These are phyloP conservation scores for Lachancea sp. DNA, from an alignment of 805 yeast species.

Conservation along the genomic window DNA sequence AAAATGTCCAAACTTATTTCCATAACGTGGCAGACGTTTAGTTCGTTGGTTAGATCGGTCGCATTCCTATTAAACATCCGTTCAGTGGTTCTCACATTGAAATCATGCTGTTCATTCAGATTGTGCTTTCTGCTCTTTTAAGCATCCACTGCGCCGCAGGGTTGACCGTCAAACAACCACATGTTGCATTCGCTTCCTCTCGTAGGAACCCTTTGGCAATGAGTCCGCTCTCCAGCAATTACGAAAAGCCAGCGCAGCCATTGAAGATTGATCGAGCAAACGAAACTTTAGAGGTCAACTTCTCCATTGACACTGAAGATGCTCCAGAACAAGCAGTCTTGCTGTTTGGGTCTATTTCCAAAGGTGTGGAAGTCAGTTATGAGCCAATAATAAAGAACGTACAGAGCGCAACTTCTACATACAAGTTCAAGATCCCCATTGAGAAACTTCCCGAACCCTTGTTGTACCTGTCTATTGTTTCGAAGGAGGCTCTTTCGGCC, in stretches of 20 bases:
- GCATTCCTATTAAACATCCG: not conserved
- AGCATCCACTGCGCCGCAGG: conserved; percentile 4
- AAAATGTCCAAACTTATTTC: not conserved
- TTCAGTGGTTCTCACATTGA: not conserved
- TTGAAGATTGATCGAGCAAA: conserved; percentile 12
- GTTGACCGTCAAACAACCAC: conserved; percentile 9
- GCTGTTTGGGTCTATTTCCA: conserved; percentile 23
- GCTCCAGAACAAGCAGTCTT: conserved; percentile 21
- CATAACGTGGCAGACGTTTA: not conserved
- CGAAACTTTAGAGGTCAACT: conserved; percentile 17
- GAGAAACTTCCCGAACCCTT: conserved; percentile 12
- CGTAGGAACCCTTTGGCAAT: conserved; percentile 9
- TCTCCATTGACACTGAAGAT: conserved; percentile 14
- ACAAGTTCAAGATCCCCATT: conserved; percentile 13
- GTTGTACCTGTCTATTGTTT: conserved; percentile 17
- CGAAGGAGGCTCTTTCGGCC: conserved; percentile 14
- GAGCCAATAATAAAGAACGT: conserved; percentile 17
- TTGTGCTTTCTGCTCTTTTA: conserved; percentile 1
- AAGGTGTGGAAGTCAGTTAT: conserved; percentile 19
- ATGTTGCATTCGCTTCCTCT: conserved; percentile 14
- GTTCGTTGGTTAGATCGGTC: not conserved
- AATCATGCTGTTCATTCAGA: not conserved
- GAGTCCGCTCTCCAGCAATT: not conserved
- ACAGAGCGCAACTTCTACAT: conserved; percentile 12
- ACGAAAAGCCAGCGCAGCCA: conserved; percentile 8